phyloP scores from a whole-genome alignment of 306 rosid genomes.

The Vigna mungo region DNA sequence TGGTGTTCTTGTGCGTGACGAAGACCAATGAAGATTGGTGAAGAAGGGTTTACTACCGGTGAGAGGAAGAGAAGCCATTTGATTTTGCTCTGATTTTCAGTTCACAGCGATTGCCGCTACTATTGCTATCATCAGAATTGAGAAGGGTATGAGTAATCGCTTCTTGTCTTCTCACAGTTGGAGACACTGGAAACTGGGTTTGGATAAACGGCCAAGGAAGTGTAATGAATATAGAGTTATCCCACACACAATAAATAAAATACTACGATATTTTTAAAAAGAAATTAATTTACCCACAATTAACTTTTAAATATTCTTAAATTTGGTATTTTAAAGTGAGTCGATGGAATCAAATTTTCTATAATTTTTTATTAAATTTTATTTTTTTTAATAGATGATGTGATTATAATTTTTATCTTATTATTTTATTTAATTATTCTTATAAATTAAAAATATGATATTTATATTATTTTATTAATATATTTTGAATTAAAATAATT shows the following conservation, averaged over 20 bases:
- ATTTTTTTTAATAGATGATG: no score
- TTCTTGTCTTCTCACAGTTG: neutral
- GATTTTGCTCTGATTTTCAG: conserved; percentile 44
- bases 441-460: no score
- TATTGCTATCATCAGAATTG: conserved; percentile 36
- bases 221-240: conserved; percentile 16
- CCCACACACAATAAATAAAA: neutral
- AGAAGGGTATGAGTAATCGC: neutral
- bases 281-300: no score
- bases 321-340: no score
- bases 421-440: no score
- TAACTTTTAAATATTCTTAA: no score
- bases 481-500: no score
- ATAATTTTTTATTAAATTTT: no score
- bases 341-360: no score
- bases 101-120: neutral
- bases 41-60: conserved; percentile 50
- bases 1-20: conserved; percentile 29
- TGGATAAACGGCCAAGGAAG: conserved; percentile 40
- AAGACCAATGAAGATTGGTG: conserved; percentile 46
- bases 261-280: no score
- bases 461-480: no score
- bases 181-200: neutral
- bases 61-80: conserved; percentile 73
- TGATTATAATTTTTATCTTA: no score